Conservation (phyloP, 352 stramenopile genomes). For the Phytopythium litorale region DNA sequence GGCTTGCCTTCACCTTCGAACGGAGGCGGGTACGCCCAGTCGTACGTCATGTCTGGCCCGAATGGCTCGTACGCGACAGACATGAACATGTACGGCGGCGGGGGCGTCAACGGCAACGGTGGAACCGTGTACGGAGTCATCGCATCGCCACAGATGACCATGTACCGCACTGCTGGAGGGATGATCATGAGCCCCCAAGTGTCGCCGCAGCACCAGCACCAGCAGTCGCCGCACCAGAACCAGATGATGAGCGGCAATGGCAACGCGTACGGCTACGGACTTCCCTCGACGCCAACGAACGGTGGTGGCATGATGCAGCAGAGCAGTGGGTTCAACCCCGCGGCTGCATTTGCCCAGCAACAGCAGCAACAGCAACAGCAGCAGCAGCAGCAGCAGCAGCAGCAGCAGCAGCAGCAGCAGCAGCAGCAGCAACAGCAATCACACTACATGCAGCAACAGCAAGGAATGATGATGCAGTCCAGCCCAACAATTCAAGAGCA, state of each 20-base stretch:
- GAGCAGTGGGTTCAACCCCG: constrained; percentile 25
- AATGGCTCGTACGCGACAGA: constrained; percentile 16
- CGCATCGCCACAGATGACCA: constrained; percentile 23
- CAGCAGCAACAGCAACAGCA: constrained; percentile 15
- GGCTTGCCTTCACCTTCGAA: constrained; percentile 4
- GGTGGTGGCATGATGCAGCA: constrained; percentile 17
- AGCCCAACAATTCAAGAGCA: constrained; percentile 13
- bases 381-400: background rate
- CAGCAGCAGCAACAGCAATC: background rate
- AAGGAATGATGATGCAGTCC: background rate
- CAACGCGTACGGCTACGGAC: constrained; percentile 27
- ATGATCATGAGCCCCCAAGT: constrained; percentile 23
- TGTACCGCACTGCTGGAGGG: constrained; percentile 20
- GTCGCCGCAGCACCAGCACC: constrained; percentile 20
- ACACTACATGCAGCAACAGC: constrained; percentile 1
- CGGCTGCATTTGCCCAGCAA: constrained; percentile 37
- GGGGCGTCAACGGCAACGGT: constrained; percentile 8
- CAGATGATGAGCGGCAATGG: constrained; percentile 17
- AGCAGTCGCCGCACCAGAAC: constrained; percentile 24
- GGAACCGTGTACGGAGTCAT: constrained; percentile 21
- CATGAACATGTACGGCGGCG: constrained; percentile 47
- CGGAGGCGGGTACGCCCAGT: constrained; percentile 2
- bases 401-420: background rate
- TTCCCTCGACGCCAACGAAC: constrained; percentile 13
- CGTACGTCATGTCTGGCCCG: constrained; percentile 11